These are phyloP conservation scores for Escovopsis sp. DNA, from an alignment of 2,329 filamentous ascomycete species.

Conservation along the genomic window DNA sequence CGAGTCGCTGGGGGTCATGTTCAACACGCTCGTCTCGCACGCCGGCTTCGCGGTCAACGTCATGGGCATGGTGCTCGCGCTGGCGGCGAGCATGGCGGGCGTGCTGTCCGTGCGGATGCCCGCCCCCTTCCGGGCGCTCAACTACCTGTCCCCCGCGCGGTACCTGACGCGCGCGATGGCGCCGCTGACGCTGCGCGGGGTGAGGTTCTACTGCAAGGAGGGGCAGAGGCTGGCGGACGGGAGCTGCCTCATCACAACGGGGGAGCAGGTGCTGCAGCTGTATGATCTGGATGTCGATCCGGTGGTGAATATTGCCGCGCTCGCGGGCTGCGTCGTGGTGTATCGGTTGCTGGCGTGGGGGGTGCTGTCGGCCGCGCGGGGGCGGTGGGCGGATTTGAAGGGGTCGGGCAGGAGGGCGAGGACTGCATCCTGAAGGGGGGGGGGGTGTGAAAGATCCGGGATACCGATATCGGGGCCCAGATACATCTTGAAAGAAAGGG, in stretches of 20 bases:
- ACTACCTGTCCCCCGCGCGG: constrained; percentile 57
- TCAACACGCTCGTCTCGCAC: constrained; percentile 60
- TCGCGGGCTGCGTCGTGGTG: constrained; percentile 47
- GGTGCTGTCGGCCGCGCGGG: constrained; percentile 38
- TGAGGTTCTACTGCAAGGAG: constrained; percentile 48
- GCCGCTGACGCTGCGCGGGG: constrained; percentile 44
- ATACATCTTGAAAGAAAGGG: no score
- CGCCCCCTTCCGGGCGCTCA: constrained; percentile 47
- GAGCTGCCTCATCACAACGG: constrained; percentile 47
- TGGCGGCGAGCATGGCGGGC: constrained; percentile 57
- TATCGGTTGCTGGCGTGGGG: constrained; percentile 51
- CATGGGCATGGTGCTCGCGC: constrained; percentile 51
- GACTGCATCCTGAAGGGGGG: no score
- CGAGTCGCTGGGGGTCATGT: constrained; percentile 62
- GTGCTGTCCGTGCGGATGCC: constrained; percentile 58
- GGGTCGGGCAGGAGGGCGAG: no score
- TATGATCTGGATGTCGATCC: constrained; percentile 52
- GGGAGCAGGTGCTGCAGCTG: constrained; percentile 49
- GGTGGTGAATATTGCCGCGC: constrained; percentile 41
- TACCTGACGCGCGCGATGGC: constrained; percentile 54
- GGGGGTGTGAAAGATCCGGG: no score
- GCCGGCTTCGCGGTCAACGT: constrained; percentile 64
- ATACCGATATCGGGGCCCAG: no score
- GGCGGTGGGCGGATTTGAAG: constrained; percentile 29
- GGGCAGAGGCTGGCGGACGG: constrained; percentile 44